Evolutionary conservation across 1,284 basidiomycete genomes (phyloP).

Genomic region (Cutaneotrichosporon cavernicola): DNA sequence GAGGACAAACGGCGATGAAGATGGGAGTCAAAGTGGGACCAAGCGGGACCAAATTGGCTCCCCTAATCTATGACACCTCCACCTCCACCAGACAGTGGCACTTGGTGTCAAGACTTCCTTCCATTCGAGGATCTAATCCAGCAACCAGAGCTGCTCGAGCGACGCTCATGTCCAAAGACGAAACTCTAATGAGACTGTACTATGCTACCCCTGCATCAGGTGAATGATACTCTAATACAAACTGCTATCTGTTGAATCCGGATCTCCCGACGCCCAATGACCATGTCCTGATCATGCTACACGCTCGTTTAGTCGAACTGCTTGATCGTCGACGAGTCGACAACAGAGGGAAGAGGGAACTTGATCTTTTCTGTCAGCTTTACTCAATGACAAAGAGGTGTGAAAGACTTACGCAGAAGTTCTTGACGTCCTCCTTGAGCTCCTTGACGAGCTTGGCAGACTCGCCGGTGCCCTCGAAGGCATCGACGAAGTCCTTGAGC

Average conservation of each 20-base stretch:
- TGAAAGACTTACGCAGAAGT: constrained; percentile 12
- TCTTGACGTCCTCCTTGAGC: constrained; percentile 50
- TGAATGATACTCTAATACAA: constrained; percentile 31
- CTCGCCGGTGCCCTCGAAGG: constrained; percentile 71
- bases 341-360: constrained; percentile 87
- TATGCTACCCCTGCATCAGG: constrained; percentile 23
- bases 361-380: constrained; percentile 11
- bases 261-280: not conserved
- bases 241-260: constrained; percentile 21
- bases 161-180: not conserved
- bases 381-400: not conserved
- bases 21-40: no score
- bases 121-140: no score
- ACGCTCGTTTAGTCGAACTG: constrained; percentile 22
- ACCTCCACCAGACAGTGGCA: no score
- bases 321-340: constrained; percentile 57
- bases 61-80: no score
- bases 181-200: not conserved
- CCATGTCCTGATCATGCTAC: constrained; percentile 7
- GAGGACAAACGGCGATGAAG: no score
- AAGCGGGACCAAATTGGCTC: no score
- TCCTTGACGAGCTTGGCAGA: constrained; percentile 59
- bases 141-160: no score
- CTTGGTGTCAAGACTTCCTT: no score
- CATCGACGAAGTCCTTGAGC: constrained; percentile 91